Evolutionary conservation across 148 eudicot species (phyloP), one percentile per base, ranked within the genome.

Genomic region (Oxyria digyna): DNA sequence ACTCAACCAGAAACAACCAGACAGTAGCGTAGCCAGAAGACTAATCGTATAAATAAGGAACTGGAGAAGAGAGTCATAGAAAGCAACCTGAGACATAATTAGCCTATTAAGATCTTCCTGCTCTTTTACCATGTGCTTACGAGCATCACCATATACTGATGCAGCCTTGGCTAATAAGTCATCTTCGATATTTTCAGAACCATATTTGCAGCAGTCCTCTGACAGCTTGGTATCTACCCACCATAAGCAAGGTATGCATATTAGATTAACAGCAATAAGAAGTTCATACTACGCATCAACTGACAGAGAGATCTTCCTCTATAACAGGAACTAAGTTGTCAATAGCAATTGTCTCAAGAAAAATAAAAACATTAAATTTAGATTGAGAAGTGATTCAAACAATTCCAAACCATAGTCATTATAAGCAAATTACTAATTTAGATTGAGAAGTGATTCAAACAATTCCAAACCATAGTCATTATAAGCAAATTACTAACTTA

Each of bases 201-300:
- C 98, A 79, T 90, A 94, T 76, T 82, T 90, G 83, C 87, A 81
- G 79, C 98, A 94, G 73, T 94, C 98, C 78, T 90, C 98, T 13
- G 98, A 87, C 80, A 94, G 82, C 81, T 90, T 94, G 76, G 89
- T 85, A 70, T 95, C 98, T 94, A 70, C 46, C 65, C 67, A 73
- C 43, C 70, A 71, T 41, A 55, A 37, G 48, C 33, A 37, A 27
- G 21, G 65, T 15, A 59, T 59, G 65, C 65, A 59, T 26, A 29
- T 59, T 59, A 59, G n/a, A 59, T 31, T 20, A 26, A 29, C 65
- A 59, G 31, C 15, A 14, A 31, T 15, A 9, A 0, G 38, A 29
- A 29, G 38, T 59, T 59, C 18, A 24, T 24, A 57, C 26, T 57
- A n/a, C 27, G 33, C 37, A 57, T 57, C n/a, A 57, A 4, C 17